These are phyloP conservation scores for Canavalia gladiata DNA, from an alignment of 306 rosid species.

Conservation along the genomic window DNA sequence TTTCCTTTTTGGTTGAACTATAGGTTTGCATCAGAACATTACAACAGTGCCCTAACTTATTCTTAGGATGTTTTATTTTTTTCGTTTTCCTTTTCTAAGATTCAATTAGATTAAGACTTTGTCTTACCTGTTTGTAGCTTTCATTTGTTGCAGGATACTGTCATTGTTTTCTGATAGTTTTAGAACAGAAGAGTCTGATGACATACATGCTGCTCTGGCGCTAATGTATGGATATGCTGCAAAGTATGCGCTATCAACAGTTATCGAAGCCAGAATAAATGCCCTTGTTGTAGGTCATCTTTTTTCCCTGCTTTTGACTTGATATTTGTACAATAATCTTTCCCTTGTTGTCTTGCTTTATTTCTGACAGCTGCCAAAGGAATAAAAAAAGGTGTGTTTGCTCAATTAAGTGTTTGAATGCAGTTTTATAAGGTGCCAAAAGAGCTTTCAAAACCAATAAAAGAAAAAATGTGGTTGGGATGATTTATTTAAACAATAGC, in stretches of 20 bases:
- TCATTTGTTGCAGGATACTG: constrained; percentile 75
- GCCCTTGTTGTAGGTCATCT: constrained; percentile 91
- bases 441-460: constrained; percentile 33
- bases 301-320: constrained; percentile 44
- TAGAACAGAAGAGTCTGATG: constrained; percentile 89
- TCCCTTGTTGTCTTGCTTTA: constrained; percentile 40
- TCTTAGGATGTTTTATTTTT: neutral
- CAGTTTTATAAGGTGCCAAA: neutral
- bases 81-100: constrained; percentile 26
- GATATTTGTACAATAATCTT: constrained; percentile 22
- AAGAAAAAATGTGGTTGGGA: neutral
- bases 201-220: constrained; percentile 97
- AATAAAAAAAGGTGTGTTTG: neutral
- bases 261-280: constrained; percentile 96
- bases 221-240: constrained; percentile 99
- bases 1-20: neutral
- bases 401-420: constrained; percentile 23
- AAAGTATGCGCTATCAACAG: constrained; percentile 97
- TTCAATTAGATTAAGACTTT: constrained; percentile 35
- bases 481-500: neutral
- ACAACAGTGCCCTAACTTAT: constrained; percentile 7
- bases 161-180: constrained; percentile 87
- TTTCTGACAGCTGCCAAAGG: constrained; percentile 4
- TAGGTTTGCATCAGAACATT: constrained; percentile 33
- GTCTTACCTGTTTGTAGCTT: constrained; percentile 49